Base-by-base conservation (phyloP, 257 asterid species). In the Solanum pennellii region DNA sequence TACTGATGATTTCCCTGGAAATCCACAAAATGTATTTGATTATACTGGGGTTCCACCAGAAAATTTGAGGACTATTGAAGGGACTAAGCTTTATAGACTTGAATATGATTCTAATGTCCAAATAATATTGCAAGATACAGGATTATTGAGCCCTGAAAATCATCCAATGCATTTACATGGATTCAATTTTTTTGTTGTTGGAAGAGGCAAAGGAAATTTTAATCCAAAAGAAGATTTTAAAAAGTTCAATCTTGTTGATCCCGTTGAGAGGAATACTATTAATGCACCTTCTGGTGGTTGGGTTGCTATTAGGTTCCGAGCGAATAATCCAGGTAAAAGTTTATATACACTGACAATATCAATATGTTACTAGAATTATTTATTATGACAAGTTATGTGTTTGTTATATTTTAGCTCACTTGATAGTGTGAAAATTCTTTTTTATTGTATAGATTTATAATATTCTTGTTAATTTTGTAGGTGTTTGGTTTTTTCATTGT, bases 111-210 rank as follows among this genome's bases (percentile, higher is more conserved):
- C 96, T 11, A 90, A 89, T 82, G 95, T 93, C 10, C 94, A 94
- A 45, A 8, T 93, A 49, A 92, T 94, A 68, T 29, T 91, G 89
- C 96, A 92, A 71, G 95, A 92, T 23, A 94, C 96, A 1, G 94
- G 90, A 65, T 91, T 94, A 94, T 83, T 94, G 21, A 88, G 89
- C 39, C 93, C 95, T 21, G 95, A 92, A 83, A 91, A 77, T 60
- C 96, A 92, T 73, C 95, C 96, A 31, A 88, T 93, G 82, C 95
- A 93, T 91, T 88, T 93, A 73, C 96, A 93, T 5, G 96, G 96
- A 6, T 89, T 83, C 73, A 92, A 93, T 88, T 94, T 94, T 88
- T 93, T 91, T 74, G 91, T 49, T 39, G 88, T 93, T 44, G 94
- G 96, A 35, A 93, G 59, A 33, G 95, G 96, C 42, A 15, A 25